These are phyloP conservation scores for Calonectria multiphialidica DNA, from an alignment of 2,329 filamentous ascomycete genomes.

Conservation along the genomic window DNA sequence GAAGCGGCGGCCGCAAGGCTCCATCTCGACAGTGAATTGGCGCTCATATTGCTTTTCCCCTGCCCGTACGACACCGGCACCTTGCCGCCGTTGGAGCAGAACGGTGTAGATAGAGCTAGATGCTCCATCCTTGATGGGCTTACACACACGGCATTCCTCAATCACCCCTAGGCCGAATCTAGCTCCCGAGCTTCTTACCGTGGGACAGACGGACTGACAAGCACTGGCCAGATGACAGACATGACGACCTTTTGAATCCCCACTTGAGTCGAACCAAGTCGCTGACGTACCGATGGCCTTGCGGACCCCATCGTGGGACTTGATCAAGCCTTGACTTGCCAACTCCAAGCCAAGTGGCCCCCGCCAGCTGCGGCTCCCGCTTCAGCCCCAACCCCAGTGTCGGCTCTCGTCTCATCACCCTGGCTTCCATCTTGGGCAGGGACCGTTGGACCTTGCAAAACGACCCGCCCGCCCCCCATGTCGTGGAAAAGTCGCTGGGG, in stretches of 20 bases:
- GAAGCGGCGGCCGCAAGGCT: constrained; percentile 5
- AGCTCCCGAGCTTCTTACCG: constrained; percentile 27
- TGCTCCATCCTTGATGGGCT: background rate
- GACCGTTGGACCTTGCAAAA: constrained; percentile 37
- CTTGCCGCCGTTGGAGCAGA: background rate
- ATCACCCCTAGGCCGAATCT: constrained; percentile 14
- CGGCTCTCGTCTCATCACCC: constrained; percentile 44
- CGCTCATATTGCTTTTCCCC: background rate
- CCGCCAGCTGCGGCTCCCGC: constrained; percentile 41
- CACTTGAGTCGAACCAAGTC: constrained; percentile 35
- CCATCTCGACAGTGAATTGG: background rate
- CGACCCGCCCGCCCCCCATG: constrained; percentile 38
- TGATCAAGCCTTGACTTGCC: constrained; percentile 31
- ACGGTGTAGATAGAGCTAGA: background rate
- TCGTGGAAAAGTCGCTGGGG: constrained; percentile 37
- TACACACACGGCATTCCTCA: background rate
- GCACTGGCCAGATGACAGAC: constrained; percentile 36
- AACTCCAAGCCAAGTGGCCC: constrained; percentile 27
- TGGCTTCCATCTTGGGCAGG: constrained; percentile 40
- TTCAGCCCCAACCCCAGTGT: constrained; percentile 39
- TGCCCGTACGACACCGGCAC: background rate
- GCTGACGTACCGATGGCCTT: constrained; percentile 39
- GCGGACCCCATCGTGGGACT: constrained; percentile 35
- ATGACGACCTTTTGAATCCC: constrained; percentile 33
- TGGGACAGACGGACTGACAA: constrained; percentile 31